Percentiles rank a stretch among this genome's conserved stretches.
These are phyloP conservation scores for Nevesoporus exiguus DNA, from an alignment of 768 basidiomycete genomes.

Conservation along the genomic window DNA sequence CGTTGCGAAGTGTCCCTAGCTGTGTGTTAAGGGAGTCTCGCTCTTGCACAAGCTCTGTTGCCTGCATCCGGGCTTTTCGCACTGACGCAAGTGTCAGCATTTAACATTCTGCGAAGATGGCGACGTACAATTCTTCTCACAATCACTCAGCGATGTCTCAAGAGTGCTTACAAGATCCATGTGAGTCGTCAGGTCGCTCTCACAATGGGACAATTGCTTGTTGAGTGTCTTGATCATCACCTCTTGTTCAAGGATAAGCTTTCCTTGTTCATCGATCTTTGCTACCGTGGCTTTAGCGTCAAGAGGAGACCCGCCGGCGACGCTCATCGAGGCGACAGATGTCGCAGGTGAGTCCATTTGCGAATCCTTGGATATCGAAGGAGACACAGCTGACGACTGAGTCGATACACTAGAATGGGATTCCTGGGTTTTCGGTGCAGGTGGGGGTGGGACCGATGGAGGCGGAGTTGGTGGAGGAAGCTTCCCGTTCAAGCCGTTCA, in stretches of 20 bases:
- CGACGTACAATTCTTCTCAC: constrained; percentile 86
- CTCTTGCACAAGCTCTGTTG: constrained; percentile 84
- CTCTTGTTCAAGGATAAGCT: constrained; percentile 79
- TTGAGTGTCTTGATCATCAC: constrained; percentile 91
- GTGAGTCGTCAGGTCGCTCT: constrained; percentile 85
- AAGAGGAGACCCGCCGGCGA: constrained; percentile 32
- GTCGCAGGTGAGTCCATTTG: constrained; percentile 65
- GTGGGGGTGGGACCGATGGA: constrained; percentile 83
- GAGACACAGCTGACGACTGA: constrained; percentile 51
- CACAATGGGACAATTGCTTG: constrained; percentile 91
- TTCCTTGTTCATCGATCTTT: constrained; percentile 70
- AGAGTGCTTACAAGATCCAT: constrained; percentile 85
- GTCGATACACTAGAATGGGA: constrained; percentile 58
- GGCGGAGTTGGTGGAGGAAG: constrained; percentile 80
- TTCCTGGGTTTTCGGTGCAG: constrained; percentile 58
- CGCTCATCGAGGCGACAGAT: constrained; percentile 49
- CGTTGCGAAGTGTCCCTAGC: constrained; percentile 62
- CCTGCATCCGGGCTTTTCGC: constrained; percentile 91
- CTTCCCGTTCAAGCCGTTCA: constrained; percentile 64
- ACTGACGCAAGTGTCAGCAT: constrained; percentile 43
- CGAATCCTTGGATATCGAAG: constrained; percentile 68
- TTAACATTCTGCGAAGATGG: neutral
- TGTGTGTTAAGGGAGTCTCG: constrained; percentile 70
- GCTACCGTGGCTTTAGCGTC: constrained; percentile 53
- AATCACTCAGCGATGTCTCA: constrained; percentile 83